Conservation (phyloP, 2,329 filamentous ascomycete species). For the Botryotinia calthae region DNA sequence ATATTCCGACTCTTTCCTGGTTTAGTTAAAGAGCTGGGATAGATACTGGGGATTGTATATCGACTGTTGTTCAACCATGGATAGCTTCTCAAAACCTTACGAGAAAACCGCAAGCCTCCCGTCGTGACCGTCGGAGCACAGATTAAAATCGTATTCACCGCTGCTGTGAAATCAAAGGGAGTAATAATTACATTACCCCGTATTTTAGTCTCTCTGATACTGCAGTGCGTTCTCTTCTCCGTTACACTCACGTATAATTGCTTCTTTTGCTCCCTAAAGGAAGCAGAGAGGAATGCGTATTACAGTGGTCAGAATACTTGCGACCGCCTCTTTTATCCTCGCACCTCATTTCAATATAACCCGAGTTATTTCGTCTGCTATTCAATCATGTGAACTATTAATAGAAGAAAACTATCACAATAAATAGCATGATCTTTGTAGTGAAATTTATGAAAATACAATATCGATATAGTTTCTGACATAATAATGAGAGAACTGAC, state of each 20-base stretch:
- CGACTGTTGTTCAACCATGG: conserved; percentile 16
- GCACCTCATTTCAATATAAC: background rate
- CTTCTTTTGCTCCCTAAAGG: background rate
- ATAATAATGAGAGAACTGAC: conserved; percentile 8
- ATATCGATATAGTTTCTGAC: conserved; percentile 3
- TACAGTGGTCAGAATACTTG: conserved; percentile 8
- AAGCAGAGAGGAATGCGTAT: conserved; percentile 3
- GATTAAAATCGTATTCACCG: conserved; percentile 22
- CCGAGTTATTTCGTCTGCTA: background rate
- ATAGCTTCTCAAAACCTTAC: background rate
- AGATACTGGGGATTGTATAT: background rate
- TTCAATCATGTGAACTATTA: conserved; percentile 15
- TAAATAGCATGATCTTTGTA: background rate
- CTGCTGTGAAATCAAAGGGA: conserved; percentile 17
- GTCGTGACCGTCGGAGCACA: conserved; percentile 17
- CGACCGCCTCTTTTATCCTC: background rate
- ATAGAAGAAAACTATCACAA: background rate
- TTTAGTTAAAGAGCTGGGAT: background rate
- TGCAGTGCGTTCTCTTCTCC: conserved; percentile 5
- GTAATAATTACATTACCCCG: conserved; percentile 5
- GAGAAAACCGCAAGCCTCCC: conserved; percentile 8
- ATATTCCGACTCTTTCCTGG: conserved; percentile 2
- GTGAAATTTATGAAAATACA: background rate
- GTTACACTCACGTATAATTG: background rate
- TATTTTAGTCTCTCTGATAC: conserved; percentile 4